Conservation (phyloP, 768 basidiomycete species). For the Phaeotremella fagi region DNA sequence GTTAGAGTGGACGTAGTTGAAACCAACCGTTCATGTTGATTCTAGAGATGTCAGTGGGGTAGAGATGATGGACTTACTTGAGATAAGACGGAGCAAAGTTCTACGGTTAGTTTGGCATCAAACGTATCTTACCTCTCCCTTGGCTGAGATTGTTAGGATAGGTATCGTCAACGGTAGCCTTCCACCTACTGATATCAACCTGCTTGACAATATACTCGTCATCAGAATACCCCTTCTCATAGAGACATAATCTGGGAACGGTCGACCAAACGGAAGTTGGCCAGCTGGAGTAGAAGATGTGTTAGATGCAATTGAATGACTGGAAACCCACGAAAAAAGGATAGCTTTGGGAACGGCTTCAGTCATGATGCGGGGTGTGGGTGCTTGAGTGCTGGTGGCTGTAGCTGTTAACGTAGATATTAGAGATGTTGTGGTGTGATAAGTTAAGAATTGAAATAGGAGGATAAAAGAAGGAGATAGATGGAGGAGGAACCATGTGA, state of each 20-base stretch:
- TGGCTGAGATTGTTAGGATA: conserved; percentile 52
- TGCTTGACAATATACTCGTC: conserved; percentile 69
- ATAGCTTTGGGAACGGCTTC: conserved; percentile 60
- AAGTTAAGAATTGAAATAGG: neutral
- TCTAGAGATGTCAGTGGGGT: conserved; percentile 51
- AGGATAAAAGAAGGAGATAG: neutral
- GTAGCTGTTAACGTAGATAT: neutral
- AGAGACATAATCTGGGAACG: conserved; percentile 44
- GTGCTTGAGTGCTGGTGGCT: neutral
- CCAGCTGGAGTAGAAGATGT: conserved; percentile 32
- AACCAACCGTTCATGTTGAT: conserved; percentile 67
- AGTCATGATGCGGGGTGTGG: conserved; percentile 8
- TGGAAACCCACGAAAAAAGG: conserved; percentile 58
- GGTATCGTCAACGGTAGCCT: neutral
- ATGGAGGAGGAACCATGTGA: neutral
- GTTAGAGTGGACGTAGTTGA: neutral
- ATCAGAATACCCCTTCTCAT: conserved; percentile 76
- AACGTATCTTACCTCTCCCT: conserved; percentile 53
- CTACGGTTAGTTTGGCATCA: conserved; percentile 39
- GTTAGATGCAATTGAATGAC: too few relatives aligned
- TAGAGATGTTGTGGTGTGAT: neutral
- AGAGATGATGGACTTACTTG: conserved; percentile 32
- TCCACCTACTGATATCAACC: conserved; percentile 37
- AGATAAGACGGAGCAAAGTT: conserved; percentile 68
- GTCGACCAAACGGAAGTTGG: conserved; percentile 46